These are phyloP conservation scores for Chrysoporthe deuterocubensis DNA, from an alignment of 2,329 filamentous ascomycete species.

Conservation along the genomic window DNA sequence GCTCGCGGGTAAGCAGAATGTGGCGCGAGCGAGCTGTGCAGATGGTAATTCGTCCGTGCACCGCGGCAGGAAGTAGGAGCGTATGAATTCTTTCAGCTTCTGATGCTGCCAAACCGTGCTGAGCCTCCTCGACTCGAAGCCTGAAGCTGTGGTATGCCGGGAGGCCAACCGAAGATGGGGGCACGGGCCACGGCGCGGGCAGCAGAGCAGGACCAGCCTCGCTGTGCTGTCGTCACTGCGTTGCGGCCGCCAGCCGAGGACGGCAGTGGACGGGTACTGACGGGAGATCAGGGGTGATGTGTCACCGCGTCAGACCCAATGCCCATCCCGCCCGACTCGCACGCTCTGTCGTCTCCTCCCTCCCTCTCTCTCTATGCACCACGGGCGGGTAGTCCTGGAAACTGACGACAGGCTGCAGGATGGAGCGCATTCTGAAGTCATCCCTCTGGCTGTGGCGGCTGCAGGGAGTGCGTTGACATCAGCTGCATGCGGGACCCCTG, in stretches of 20 bases:
- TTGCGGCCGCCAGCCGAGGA: not conserved
- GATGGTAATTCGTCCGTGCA: too few relatives aligned
- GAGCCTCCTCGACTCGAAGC: not conserved
- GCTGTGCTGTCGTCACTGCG: slow-evolving; percentile 2
- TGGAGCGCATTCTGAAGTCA: not conserved
- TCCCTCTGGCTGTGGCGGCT: not conserved
- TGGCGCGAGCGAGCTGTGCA: too few relatives aligned
- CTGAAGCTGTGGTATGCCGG: not conserved
- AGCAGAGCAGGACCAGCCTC: not conserved
- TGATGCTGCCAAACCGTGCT: not conserved
- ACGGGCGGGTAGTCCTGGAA: not conserved
- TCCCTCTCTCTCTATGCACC: not conserved
- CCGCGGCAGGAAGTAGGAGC: not conserved
- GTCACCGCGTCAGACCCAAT: not conserved
- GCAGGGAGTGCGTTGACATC: slow-evolving; percentile 11
- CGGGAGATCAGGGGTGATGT: not conserved
- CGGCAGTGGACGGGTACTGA: too few relatives aligned
- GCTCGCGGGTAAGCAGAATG: too few relatives aligned
- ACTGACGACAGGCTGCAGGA: not conserved
- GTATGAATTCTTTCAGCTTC: not conserved
- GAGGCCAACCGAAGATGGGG: slow-evolving; percentile 3
- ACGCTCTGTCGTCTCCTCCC: too few relatives aligned
- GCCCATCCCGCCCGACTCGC: not conserved
- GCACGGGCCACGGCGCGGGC: not conserved
- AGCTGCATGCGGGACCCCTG: slow-evolving; percentile 1